Evolutionary conservation across 139 green algal genomes (phyloP).

Genomic region (Chlorella sp.): DNA sequence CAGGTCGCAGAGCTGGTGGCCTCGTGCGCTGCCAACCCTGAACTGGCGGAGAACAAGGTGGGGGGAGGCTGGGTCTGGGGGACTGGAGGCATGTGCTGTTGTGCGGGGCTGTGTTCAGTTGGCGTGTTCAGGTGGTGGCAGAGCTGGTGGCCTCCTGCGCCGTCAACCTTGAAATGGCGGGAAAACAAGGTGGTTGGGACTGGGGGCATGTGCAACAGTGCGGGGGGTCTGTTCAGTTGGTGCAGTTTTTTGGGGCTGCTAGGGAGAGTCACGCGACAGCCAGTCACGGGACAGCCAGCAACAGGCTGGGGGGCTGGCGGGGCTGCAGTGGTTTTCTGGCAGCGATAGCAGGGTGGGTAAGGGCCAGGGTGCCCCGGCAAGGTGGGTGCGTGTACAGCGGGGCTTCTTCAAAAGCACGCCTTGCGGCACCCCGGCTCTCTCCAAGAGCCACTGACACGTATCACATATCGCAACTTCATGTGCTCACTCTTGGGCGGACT

Average conservation of each 20-base stretch:
- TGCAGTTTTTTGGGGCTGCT: not conserved
- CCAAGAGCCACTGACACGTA: too few species aligned
- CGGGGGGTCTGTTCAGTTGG: too few species aligned
- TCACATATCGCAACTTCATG: too few species aligned
- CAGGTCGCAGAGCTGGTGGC: conserved; percentile 92
- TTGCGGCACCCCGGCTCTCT: too few species aligned
- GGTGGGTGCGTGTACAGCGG: not conserved
- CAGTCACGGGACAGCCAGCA: too few species aligned
- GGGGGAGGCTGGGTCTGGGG: too few species aligned
- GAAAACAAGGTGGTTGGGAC: conserved; percentile 90
- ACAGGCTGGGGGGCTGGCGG: not conserved
- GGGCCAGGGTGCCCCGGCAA: not conserved
- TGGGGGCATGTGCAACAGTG: not conserved
- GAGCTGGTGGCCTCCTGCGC: conserved; percentile 81
- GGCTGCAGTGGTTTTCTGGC: not conserved
- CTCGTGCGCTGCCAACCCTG: conserved; percentile 57
- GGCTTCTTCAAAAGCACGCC: not conserved
- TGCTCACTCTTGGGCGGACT: too few species aligned
- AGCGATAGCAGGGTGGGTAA: not conserved
- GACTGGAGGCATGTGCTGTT: too few species aligned
- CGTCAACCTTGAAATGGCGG: conserved; percentile 55
- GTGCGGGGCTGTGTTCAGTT: too few species aligned
- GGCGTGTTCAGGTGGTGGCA: too few species aligned
- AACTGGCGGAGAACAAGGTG: conserved; percentile 83
- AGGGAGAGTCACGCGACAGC: too few species aligned